Evolutionary conservation across 2,329 filamentous ascomycete species (phyloP).

Genomic region (Rosellinia necatrix): DNA sequence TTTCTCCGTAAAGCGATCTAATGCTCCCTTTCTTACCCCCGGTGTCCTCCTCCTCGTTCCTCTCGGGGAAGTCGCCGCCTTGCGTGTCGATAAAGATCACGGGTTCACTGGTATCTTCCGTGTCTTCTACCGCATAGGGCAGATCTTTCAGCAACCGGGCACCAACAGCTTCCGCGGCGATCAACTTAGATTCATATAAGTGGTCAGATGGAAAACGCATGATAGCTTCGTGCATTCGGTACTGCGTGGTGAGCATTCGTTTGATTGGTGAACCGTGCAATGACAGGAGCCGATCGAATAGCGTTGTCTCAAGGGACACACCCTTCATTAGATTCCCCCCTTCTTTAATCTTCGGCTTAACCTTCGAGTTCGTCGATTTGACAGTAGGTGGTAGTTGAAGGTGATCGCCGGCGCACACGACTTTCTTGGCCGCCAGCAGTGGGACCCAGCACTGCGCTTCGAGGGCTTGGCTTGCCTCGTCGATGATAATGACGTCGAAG

Average conservation of each 20-base stretch:
- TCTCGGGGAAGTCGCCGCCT: slow-evolving; percentile 88
- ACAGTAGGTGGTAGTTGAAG: slow-evolving; percentile 93
- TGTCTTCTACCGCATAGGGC: slow-evolving; percentile 75
- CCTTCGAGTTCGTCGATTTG: slow-evolving; percentile 70
- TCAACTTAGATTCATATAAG: slow-evolving; percentile 80
- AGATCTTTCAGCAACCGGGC: slow-evolving; percentile 75
- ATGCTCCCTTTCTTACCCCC: slow-evolving; percentile 51
- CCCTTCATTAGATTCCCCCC: slow-evolving; percentile 50
- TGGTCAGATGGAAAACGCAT: slow-evolving; percentile 93
- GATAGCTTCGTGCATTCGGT: slow-evolving; percentile 95
- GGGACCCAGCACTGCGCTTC: slow-evolving; percentile 98
- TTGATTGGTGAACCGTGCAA: slow-evolving; percentile 86
- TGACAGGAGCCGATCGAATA: slow-evolving; percentile 86
- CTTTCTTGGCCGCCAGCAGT: slow-evolving; percentile 77
- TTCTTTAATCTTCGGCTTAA: slow-evolving; percentile 42
- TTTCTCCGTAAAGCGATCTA: slow-evolving; percentile 58
- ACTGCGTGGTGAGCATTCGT: slow-evolving; percentile 94
- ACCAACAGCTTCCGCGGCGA: slow-evolving; percentile 81
- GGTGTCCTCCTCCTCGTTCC: slow-evolving; percentile 68
- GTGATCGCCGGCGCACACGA: slow-evolving; percentile 91
- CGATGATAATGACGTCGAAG: slow-evolving; percentile 94
- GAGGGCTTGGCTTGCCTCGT: slow-evolving; percentile 93
- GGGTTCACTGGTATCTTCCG: slow-evolving; percentile 85
- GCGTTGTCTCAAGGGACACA: slow-evolving; percentile 78
- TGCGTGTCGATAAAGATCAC: slow-evolving; percentile 96